Evolutionary conservation across 1,284 basidiomycete species (phyloP).

Genomic region (Fomitopsis betulina): DNA sequence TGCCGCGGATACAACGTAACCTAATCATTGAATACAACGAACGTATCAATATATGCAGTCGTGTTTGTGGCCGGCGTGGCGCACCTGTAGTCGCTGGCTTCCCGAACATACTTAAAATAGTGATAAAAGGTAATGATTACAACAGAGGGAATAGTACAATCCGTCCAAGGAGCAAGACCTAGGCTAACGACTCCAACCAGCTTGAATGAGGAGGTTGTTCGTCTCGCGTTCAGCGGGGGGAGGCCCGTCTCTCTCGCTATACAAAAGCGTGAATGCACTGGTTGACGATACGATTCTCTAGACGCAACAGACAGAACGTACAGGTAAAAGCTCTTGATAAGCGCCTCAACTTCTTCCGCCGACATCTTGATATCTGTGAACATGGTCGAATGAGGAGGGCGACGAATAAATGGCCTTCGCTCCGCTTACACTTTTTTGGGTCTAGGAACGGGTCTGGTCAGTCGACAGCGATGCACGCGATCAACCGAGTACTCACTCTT

Average conservation of each 20-base stretch:
- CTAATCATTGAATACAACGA: no score
- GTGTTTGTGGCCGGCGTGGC: no score
- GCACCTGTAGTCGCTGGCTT: no score
- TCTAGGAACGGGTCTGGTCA: constrained; percentile 36
- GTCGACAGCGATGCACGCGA: background rate
- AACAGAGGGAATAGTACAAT: no score
- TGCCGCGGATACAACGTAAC: no score
- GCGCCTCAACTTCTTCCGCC: constrained; percentile 66
- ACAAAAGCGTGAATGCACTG: constrained; percentile 5
- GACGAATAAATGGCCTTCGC: background rate
- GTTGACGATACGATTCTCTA: constrained; percentile 1
- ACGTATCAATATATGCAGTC: no score
- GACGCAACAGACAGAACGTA: constrained; percentile 6
- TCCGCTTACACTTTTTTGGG: constrained; percentile 70
- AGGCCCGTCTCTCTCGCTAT: constrained; percentile 14
- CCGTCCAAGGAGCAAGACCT: background rate
- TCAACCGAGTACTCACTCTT: constrained; percentile 54
- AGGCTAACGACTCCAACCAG: constrained; percentile 26
- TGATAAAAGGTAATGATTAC: no score
- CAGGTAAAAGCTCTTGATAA: constrained; percentile 58
- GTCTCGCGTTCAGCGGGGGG: constrained; percentile 21
- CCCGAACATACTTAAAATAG: no score
- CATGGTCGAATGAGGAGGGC: background rate
- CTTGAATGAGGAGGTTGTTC: constrained; percentile 25
- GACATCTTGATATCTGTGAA: constrained; percentile 71